Conservation (phyloP, 2,329 filamentous ascomycete genomes). For the Escovopsis sp. region DNA sequence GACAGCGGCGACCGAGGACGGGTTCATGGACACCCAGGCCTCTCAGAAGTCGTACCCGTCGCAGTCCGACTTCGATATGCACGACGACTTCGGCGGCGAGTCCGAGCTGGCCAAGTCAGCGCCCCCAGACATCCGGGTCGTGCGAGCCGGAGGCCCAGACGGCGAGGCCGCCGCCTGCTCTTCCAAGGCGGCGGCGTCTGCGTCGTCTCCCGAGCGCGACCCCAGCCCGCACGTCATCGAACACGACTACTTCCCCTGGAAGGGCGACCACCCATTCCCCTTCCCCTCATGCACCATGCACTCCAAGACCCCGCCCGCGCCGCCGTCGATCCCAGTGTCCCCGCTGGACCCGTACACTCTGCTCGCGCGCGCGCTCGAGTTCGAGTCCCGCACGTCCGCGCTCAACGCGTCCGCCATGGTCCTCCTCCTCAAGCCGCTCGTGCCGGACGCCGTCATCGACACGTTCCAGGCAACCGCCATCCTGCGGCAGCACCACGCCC, state of each 20-base stretch:
- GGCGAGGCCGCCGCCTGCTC: conserved; percentile 13
- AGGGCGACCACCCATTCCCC: conserved; percentile 39
- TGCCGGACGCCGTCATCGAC: conserved; percentile 40
- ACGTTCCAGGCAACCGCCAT: conserved; percentile 38
- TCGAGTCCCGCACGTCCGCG: conserved; percentile 39
- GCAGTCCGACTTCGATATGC: conserved; percentile 12
- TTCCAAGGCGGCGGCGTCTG: no score
- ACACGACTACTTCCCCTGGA: conserved; percentile 44
- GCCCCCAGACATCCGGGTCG: conserved; percentile 6
- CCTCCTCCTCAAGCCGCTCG: conserved; percentile 40
- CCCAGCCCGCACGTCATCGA: conserved; percentile 32
- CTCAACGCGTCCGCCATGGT: conserved; percentile 46
- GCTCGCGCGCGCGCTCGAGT: conserved; percentile 36
- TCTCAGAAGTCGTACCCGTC: conserved; percentile 18
- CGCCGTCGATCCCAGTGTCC: conserved; percentile 8
- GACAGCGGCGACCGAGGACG: conserved; percentile 22
- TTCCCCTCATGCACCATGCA: conserved; percentile 20
- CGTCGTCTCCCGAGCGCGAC: conserved; percentile 20
- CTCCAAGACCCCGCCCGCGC: conserved; percentile 3
- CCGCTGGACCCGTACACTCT: conserved; percentile 42
- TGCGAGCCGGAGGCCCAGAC: conserved; percentile 12
- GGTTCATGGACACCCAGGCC: conserved; percentile 7
- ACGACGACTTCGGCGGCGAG: conserved; percentile 3
- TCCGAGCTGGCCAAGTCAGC: conserved; percentile 5
- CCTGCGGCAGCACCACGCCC: conserved; percentile 42